Evolutionary conservation across 1,284 basidiomycete genomes (phyloP).

Genomic region (Apiotrichum brassicae): DNA sequence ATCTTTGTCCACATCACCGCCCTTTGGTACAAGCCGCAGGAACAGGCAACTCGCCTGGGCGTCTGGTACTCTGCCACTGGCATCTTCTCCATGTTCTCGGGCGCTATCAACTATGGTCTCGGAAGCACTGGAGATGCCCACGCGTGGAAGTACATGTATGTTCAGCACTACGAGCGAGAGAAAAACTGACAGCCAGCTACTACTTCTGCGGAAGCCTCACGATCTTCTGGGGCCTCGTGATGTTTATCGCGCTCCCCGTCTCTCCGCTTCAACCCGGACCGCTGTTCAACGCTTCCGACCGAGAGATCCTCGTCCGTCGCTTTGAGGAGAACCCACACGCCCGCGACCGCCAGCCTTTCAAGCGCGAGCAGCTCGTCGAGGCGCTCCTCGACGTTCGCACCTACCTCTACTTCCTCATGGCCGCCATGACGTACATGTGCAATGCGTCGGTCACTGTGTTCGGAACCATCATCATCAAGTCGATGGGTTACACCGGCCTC

Average conservation of each 20-base stretch:
- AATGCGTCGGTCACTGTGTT: slow-evolving; percentile 49
- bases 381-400: slow-evolving; percentile 49
- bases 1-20: slow-evolving; percentile 51
- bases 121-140: slow-evolving; percentile 42
- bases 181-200: slow-evolving; percentile 28
- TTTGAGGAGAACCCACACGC: slow-evolving; percentile 41
- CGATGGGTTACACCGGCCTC: slow-evolving; percentile 49
- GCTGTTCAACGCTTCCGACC: slow-evolving; percentile 43
- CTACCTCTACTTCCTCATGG: slow-evolving; percentile 49
- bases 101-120: slow-evolving; percentile 51
- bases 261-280: slow-evolving; percentile 44
- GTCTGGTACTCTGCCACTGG: slow-evolving; percentile 53
- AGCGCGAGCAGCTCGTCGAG: slow-evolving; percentile 45
- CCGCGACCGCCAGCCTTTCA: slow-evolving; percentile 37
- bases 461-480: slow-evolving; percentile 49
- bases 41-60: slow-evolving; percentile 42
- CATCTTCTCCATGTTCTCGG: slow-evolving; percentile 45
- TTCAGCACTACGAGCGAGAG: no score
- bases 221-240: slow-evolving; percentile 47
- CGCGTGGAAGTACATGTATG: slow-evolving; percentile 51
- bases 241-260: slow-evolving; percentile 48
- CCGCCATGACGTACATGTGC: slow-evolving; percentile 38
- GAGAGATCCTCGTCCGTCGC: slow-evolving; percentile 41
- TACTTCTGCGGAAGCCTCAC: slow-evolving; percentile 51
- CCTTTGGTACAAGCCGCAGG: slow-evolving; percentile 50